These are phyloP conservation scores for Chytriomyces sp. DNA, from an alignment of 192 early-diverging fungal species.

Conservation along the genomic window DNA sequence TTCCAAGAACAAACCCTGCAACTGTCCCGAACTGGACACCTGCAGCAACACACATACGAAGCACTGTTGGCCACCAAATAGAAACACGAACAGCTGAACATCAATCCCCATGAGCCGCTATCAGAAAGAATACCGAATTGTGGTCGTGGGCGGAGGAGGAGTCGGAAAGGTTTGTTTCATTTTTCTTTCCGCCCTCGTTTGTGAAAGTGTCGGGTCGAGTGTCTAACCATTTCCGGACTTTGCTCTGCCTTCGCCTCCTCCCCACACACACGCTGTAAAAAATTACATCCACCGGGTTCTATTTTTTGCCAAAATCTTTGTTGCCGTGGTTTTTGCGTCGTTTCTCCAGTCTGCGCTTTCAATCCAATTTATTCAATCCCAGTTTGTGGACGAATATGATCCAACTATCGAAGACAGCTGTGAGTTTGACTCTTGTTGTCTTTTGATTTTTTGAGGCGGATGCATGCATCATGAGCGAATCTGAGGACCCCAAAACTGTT, in stretches of 20 bases:
- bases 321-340: neutral
- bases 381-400: slow-evolving; percentile 73
- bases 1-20: neutral
- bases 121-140: slow-evolving; percentile 34
- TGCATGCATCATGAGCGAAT: neutral
- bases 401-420: slow-evolving; percentile 67
- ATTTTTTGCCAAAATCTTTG: neutral
- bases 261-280: neutral
- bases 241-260: neutral
- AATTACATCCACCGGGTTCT: neutral
- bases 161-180: slow-evolving; percentile 20
- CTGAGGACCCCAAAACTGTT: too few relatives aligned
- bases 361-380: slow-evolving; percentile 90
- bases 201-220: neutral
- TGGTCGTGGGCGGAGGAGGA: slow-evolving; percentile 30
- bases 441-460: neutral
- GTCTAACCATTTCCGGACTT: neutral
- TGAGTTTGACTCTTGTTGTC: neutral
- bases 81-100: neutral
- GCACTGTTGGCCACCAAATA: too few relatives aligned
- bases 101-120: slow-evolving; percentile 5
- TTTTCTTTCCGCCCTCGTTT: neutral
- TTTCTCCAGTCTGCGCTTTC: slow-evolving; percentile 79
- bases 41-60: too few relatives aligned
- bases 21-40: too few relatives aligned